A percentile compares a stretch with the other conserved stretches of the same genome.
Conservation (phyloP, 805 yeast species). For the Ogataea polymorpha region DNA sequence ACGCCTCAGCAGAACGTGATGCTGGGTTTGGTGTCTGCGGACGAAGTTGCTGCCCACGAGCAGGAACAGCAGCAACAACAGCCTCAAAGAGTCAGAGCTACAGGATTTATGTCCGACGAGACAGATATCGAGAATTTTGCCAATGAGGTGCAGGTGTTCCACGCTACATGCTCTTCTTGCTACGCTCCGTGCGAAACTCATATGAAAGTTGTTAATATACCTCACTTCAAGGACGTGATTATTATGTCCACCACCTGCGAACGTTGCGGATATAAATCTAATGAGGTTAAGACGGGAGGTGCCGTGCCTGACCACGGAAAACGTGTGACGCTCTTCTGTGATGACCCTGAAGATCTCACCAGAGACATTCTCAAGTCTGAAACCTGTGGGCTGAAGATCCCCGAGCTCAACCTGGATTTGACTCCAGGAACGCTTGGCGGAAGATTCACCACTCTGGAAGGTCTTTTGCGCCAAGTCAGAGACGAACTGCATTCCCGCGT, state of each 20-base stretch:
- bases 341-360: slow-evolving; percentile 88
- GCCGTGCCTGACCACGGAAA: slow-evolving; percentile 86
- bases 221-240: slow-evolving; percentile 96
- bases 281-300: slow-evolving; percentile 98
- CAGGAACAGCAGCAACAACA: slow-evolving; percentile 31
- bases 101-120: slow-evolving; percentile 65
- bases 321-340: slow-evolving; percentile 66
- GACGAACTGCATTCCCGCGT: slow-evolving; percentile 88
- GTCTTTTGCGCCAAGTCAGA: slow-evolving; percentile 80
- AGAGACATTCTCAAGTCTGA: slow-evolving; percentile 94
- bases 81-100: slow-evolving; percentile 33
- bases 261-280: slow-evolving; percentile 90
- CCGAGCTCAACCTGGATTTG: slow-evolving; percentile 86
- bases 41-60: slow-evolving; percentile 57
- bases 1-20: slow-evolving; percentile 84
- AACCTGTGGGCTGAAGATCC: slow-evolving; percentile 80
- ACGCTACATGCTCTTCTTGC: slow-evolving; percentile 91
- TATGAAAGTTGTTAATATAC: slow-evolving; percentile 95
- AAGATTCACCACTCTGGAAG: slow-evolving; percentile 95
- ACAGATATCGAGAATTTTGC: slow-evolving; percentile 80
- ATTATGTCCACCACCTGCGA: slow-evolving; percentile 94
- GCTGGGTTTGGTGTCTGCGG: slow-evolving; percentile 76
- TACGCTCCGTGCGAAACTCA: slow-evolving; percentile 80
- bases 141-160: slow-evolving; percentile 90
- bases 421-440: slow-evolving; percentile 98